Percentiles rank a stretch among this genome's conserved stretches.
Conservation (phyloP, 371 early-diverging fungal species). For the Umbelopsis sp. region DNA sequence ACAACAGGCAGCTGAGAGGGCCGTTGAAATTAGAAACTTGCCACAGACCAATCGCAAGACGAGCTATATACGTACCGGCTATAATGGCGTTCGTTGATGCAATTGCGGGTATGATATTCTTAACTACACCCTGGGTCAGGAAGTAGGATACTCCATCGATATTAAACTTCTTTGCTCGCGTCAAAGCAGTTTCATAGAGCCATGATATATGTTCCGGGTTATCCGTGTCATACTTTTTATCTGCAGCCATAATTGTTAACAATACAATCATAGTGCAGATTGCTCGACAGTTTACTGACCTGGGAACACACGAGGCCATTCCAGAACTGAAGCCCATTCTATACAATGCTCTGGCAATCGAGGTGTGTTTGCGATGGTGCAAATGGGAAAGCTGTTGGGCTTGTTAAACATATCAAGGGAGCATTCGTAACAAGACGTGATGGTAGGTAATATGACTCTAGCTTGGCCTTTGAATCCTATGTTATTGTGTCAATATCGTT, state of each 20-base stretch:
- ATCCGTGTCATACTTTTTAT: conserved; percentile 87
- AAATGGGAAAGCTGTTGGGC: conserved; percentile 94
- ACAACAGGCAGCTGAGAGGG: conserved; percentile 79
- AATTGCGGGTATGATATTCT: conserved; percentile 99
- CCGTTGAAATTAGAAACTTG: not conserved
- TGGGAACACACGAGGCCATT: conserved; percentile 86
- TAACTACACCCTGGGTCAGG: conserved; percentile 95
- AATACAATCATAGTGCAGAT: not conserved
- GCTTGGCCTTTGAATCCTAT: conserved; percentile 91
- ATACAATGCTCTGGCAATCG: conserved; percentile 97
- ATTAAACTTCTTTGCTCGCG: conserved; percentile 78
- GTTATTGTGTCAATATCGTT: not conserved
- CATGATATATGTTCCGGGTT: conserved; percentile 90
- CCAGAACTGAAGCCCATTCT: conserved; percentile 95
- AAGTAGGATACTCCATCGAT: conserved; percentile 91
- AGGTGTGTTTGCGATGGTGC: conserved; percentile 98
- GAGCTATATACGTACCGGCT: conserved; percentile 69
- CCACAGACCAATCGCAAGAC: not conserved
- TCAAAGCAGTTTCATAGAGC: conserved; percentile 77
- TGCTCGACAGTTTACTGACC: conserved; percentile 40
- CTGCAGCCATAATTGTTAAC: conserved; percentile 30
- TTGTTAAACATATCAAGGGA: conserved; percentile 79
- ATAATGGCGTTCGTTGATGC: conserved; percentile 99
- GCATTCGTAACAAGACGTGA: conserved; percentile 86
- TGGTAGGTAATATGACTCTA: conserved; percentile 85